Percentiles rank a stretch among this genome's conserved stretches.
Evolutionary conservation across 2,329 filamentous ascomycete genomes (phyloP).

Genomic region (Sarocladium strictum): DNA sequence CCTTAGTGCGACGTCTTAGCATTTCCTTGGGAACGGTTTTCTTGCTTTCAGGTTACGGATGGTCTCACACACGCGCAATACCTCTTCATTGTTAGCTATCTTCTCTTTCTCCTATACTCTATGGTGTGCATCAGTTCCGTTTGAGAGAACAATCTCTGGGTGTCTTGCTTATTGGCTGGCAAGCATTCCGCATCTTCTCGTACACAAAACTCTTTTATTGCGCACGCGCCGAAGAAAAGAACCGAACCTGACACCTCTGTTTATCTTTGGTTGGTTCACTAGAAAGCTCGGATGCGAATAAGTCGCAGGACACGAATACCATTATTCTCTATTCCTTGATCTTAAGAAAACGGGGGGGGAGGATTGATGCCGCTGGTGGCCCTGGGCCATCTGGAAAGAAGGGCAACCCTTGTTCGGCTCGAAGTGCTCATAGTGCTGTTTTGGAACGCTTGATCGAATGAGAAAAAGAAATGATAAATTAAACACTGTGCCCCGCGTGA

Average conservation of each 20-base stretch:
- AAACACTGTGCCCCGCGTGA: neutral
- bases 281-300: neutral
- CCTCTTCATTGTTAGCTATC: constrained; percentile 1
- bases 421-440: neutral
- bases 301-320: neutral
- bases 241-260: neutral
- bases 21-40: constrained; percentile 2
- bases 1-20: neutral
- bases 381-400: neutral
- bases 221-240: neutral
- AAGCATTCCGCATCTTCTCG: neutral
- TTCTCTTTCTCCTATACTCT: neutral
- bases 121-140: constrained; percentile 5
- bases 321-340: neutral
- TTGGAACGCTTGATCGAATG: neutral
- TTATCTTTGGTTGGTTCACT: neutral
- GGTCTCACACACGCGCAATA: no score
- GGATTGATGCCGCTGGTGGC: no score
- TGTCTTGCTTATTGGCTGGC: constrained; percentile 2
- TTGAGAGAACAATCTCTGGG: neutral
- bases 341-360: neutral
- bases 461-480: neutral
- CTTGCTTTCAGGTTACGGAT: neutral
- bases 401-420: neutral
- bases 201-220: neutral